Evolutionary conservation across 768 basidiomycete genomes (phyloP).

Genomic region (Hericium erinaceus): DNA sequence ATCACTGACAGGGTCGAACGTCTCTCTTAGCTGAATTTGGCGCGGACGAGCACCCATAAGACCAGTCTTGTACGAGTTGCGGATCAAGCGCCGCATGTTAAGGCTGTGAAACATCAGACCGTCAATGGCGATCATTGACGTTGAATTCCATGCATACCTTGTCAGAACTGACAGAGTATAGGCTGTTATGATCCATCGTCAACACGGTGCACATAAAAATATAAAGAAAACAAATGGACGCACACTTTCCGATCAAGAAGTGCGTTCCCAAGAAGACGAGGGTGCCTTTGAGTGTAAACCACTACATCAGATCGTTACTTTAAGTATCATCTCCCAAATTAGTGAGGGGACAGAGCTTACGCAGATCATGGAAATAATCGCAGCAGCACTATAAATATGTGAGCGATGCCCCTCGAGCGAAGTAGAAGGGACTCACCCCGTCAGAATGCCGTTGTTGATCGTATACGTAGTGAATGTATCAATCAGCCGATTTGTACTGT

Average conservation of each 20-base stretch:
- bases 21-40: background rate
- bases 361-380: background rate
- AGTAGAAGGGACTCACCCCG: background rate
- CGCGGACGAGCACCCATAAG: background rate
- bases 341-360: too few species aligned
- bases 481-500: background rate
- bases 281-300: background rate
- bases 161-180: background rate
- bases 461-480: background rate
- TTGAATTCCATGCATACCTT: background rate
- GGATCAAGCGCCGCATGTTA: background rate
- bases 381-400: background rate
- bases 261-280: background rate
- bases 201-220: background rate
- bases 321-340: background rate
- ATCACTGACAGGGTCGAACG: background rate
- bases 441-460: background rate
- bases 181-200: background rate
- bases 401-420: background rate
- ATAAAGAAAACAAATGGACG: background rate
- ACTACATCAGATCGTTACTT: background rate
- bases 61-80: background rate
- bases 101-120: background rate
- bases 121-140: background rate
- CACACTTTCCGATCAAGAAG: background rate